Base-by-base conservation (phyloP, 2,329 filamentous ascomycete genomes). In the Monosporascus sp. region DNA sequence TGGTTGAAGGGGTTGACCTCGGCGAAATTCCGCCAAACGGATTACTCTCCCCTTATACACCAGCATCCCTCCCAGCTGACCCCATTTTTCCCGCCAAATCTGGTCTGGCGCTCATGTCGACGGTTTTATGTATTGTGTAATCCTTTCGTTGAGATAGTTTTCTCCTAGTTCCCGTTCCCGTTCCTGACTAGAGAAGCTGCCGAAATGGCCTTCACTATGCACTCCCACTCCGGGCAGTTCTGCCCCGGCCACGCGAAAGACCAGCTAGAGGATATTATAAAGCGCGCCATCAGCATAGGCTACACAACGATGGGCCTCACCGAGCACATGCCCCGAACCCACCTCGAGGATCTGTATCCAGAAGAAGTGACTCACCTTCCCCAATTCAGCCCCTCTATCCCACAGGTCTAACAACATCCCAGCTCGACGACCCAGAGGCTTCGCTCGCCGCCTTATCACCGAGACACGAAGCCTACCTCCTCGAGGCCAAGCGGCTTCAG, bases 171-270 rank as follows among this genome's bases (percentile, higher is more conserved):
- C 31, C 31, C 3, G 31, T 14, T 14, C 31, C 31, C 9, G 5
- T 35, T 35, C 31, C 11, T 35, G 5, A 35, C 31, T 14, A 35
- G 31, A 35, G 31, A 35, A 35, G 11, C 9, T 22, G 22, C 24
- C 57, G 67, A 44, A 50, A 97, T 97, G 94, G 92, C 93, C 2
- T 96, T 96, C 75, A 95, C 94, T 5, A 95, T 97, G 78, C 94
- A 99, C 73, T 96, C 91, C 67, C 94, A 99, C 74, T 97, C 94
- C 38, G 94, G 94, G 58, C 90, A 99, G 70, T 99, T 99, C 77
- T 99, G 94, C 75, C 86, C 86, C 9, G 84, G 87, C 62, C 94
- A 99, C 75, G 94, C 94, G 49, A 85, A 87, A 67, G 85, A 96
- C 68, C 80, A 84, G 20, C 81, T 99, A 9, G 93, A 97, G 70